These are phyloP conservation scores for Schoenoplectus tabernaemontani DNA, from an alignment of 202 grass and related monocot species.

Conservation along the genomic window DNA sequence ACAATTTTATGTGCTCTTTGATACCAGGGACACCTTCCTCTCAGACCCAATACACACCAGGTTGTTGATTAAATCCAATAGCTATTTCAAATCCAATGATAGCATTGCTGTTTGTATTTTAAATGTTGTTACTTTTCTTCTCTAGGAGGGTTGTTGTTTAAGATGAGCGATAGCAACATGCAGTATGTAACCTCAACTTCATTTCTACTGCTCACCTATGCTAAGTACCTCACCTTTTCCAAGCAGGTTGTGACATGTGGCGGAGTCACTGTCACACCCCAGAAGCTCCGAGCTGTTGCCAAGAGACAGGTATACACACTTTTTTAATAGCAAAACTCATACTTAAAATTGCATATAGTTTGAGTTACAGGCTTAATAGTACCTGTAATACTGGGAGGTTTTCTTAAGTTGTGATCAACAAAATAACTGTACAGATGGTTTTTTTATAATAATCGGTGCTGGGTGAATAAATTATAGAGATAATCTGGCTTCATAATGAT, in stretches of 20 bases:
- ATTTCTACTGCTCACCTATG: constrained; percentile 80
- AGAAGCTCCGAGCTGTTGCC: constrained; percentile 59
- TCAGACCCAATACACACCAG: constrained; percentile 49
- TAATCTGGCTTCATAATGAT: not conserved
- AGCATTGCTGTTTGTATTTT: not conserved
- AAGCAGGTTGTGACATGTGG: constrained; percentile 49
- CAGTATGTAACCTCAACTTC: constrained; percentile 88
- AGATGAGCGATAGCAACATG: constrained; percentile 81
- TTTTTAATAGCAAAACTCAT: not conserved
- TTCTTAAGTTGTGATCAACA: no score
- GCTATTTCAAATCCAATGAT: not conserved
- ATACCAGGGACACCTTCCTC: constrained; percentile 50
- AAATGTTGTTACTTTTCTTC: not conserved
- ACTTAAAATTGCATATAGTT: not conserved
- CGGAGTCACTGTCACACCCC: constrained; percentile 41
- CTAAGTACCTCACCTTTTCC: constrained; percentile 67
- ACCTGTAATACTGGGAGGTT: no score
- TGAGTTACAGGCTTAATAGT: not conserved
- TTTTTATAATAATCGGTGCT: not conserved
- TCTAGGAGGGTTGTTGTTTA: constrained; percentile 45
- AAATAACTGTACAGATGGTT: not conserved
- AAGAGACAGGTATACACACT: constrained; percentile 34
- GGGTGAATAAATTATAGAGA: not conserved
- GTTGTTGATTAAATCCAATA: not conserved
- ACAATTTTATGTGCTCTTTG: constrained; percentile 79